Base-by-base conservation (phyloP, 108 stramenopile species). In the Seminavis robusta region DNA sequence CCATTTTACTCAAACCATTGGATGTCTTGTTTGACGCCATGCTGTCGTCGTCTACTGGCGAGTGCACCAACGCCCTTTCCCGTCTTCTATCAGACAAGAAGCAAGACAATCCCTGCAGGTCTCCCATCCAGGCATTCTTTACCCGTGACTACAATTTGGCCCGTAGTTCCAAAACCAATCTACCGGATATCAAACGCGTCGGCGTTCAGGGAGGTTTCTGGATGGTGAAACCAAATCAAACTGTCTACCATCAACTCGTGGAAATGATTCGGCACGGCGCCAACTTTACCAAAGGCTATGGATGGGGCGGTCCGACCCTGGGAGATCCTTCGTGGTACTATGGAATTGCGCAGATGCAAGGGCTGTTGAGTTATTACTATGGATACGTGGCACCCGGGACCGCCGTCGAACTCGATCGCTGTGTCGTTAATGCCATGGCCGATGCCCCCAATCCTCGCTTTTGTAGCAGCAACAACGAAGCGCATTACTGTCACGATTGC, bases 171-270 rank as follows among this genome's bases (percentile, higher is more conserved):
- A n/a, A n/a, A n/a, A n/a, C n/a, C n/a, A 1, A n/a, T n/a, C n/a
- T n/a, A n/a, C n/a, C n/a, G n/a, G n/a, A n/a, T n/a, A n/a, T n/a
- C n/a, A n/a, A 85, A 36, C 68, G 65, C 16, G 54, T 81, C 13
- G 84, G 84, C 8, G 84, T 79, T 15, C 94, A 97, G 67, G 96
- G 96, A 7, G 96, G 96, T 4, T 95, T 97, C 52, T 39, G 95
- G 5, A 68, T 90, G 0, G 55, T 93, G 0, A 40, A 68, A 23
- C 96, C 96, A 10, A 74, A 62, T 32, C 17, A 83, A 36, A 47
- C 40, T n/a, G 77, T 69, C 16, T 92, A 88, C 42, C 66, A 93
- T 40, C 54, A 71, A 51, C 79, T 84, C 24, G 63, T 70, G 15
- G 57, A 62, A 16, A 62, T 83, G 9, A 80, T 97, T 28, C 53